A percentile compares a stretch with the other conserved stretches of the same genome.
phyloP scores from a whole-genome alignment of 2,329 filamentous ascomycete genomes.

The Monosporascus sp. region DNA sequence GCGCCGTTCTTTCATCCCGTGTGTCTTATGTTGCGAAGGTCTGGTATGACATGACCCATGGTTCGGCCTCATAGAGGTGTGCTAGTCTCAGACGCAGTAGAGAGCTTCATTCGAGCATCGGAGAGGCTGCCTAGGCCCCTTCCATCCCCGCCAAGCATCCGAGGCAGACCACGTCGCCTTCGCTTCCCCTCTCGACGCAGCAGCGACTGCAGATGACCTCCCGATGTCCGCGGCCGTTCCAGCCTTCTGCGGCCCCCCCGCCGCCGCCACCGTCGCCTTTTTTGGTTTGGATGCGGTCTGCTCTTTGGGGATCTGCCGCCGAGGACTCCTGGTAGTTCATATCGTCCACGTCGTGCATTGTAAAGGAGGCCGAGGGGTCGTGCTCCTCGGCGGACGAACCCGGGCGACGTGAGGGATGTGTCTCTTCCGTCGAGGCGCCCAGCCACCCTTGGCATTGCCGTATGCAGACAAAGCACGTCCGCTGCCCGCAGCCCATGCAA shows the following conservation, averaged over 20 bases:
- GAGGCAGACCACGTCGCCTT: conserved; percentile 62
- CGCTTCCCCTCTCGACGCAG: conserved; percentile 58
- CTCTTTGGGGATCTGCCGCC: not conserved
- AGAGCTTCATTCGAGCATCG: conserved; percentile 1
- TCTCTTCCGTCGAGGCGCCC: conserved; percentile 2
- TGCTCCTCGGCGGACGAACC: conserved; percentile 14
- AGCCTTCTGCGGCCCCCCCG: conserved; percentile 31
- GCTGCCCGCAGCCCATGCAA: conserved; percentile 55
- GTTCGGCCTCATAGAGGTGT: not conserved
- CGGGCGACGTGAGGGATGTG: conserved; percentile 2
- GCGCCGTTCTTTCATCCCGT: too few species aligned
- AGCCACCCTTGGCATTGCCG: conserved; percentile 54
- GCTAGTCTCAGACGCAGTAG: not conserved
- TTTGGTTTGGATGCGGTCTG: not conserved
- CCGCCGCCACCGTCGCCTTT: conserved; percentile 7
- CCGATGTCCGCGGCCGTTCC: conserved; percentile 37
- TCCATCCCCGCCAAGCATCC: conserved; percentile 50
- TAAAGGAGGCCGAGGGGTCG: conserved; percentile 38
- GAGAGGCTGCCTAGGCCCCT: conserved; percentile 23
- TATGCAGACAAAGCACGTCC: conserved; percentile 66
- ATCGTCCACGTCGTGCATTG: conserved; percentile 45
- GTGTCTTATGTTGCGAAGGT: too few species aligned
- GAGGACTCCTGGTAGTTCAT: conserved; percentile 4
- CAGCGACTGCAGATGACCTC: conserved; percentile 60
- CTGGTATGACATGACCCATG: too few species aligned